Base-by-base conservation (phyloP, 345 rosid genomes). In the Aegle marmelos region DNA sequence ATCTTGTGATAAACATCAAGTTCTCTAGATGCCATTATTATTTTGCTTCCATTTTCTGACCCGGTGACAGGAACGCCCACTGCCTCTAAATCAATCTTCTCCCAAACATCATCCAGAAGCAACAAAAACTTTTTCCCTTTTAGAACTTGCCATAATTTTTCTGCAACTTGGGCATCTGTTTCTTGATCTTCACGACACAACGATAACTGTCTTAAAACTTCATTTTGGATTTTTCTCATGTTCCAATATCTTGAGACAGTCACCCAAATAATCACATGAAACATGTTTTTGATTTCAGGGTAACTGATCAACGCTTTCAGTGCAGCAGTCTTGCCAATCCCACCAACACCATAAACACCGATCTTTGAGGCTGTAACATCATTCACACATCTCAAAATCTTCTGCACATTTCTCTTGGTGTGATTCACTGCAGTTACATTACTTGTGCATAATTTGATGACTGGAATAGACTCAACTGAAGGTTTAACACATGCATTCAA, bases 21-120 rank as follows among this genome's bases (percentile, higher is more conserved):
- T 28, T 34, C 5, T 62, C 78, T 28, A 17, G 78, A 61, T 6
- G 70, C 69, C 45, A 75, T 17, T 48, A 75, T 0, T 48, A 75
- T 45, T n/a, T 54, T 62, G 60, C 70, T 17, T 10, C 60, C 70
- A 41, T 75, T 63, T 61, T 53, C 59, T 62, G 53, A 22, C 21
- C 41, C 10, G 30, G 22, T 0, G 21, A 2, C 5, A 30, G 70
- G 78, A 45, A 75, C 30, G 0, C 78, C 78, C 17, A 75, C 70
- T 63, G 68, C 70, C 53, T 45, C 10, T 48, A 75, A 61, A 75
- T 67, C 30, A 22, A 67, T 41, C 28, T 45, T 31, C 60, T 63
- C 70, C 70, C 70, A 63, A 63, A 75, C 78, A 61, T 75, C 78
- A 25, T 75, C 78, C 25, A 75, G 78, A 45, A 75, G 67, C 58